phyloP scores from a whole-genome alignment of 2,329 filamentous ascomycete species.

The Alternaria ventricosa region DNA sequence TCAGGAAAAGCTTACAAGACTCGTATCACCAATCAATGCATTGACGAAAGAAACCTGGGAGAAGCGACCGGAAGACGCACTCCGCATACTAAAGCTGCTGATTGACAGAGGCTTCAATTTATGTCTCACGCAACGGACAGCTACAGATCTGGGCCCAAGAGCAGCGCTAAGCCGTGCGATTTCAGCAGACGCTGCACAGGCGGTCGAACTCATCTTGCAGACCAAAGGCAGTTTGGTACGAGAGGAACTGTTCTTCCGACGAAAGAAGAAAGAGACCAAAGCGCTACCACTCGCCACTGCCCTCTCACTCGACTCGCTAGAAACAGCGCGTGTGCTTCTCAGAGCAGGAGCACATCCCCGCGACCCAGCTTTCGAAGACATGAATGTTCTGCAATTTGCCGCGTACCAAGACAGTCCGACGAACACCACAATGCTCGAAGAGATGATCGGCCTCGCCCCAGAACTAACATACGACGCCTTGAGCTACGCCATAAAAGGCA shows the following conservation, averaged over 20 bases:
- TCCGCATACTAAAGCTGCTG: conserved; percentile 24
- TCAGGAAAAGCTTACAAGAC: conserved; percentile 24
- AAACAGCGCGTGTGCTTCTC: conserved; percentile 20
- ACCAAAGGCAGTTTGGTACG: conserved; percentile 17
- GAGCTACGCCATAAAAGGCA: conserved; percentile 20
- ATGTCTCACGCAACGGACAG: conserved; percentile 20
- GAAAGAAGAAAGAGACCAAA: conserved; percentile 23
- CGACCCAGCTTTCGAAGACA: conserved; percentile 23
- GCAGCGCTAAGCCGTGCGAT: conserved; percentile 23
- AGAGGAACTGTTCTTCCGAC: conserved; percentile 23
- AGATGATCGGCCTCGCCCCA: conserved; percentile 22
- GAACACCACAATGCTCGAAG: conserved; percentile 17
- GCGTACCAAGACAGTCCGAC: conserved; percentile 19
- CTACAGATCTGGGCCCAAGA: conserved; percentile 18
- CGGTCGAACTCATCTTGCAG: conserved; percentile 24
- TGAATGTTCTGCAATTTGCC: conserved; percentile 24
- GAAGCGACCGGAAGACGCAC: conserved; percentile 24
- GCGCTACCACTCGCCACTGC: conserved; percentile 23
- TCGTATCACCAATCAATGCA: conserved; percentile 21
- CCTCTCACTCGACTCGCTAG: conserved; percentile 16
- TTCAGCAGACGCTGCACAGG: conserved; percentile 24
- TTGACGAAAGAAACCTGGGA: conserved; percentile 29
- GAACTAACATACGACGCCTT: conserved; percentile 26
- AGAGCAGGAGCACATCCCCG: conserved; percentile 24
- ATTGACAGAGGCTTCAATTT: conserved; percentile 20